Conservation (phyloP, 345 rosid species). For the Erysimum cheiranthoides region DNA sequence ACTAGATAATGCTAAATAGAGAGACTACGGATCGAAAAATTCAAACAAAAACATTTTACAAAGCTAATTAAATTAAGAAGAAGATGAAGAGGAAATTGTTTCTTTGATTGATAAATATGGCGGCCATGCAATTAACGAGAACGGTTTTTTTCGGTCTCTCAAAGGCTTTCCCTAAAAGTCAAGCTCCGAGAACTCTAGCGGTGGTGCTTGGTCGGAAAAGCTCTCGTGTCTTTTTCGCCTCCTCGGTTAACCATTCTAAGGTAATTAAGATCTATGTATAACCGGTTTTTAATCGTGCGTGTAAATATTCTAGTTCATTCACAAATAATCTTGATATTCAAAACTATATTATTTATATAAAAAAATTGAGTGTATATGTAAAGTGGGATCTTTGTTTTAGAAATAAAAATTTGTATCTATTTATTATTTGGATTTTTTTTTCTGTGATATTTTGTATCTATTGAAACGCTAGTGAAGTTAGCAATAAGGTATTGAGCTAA, state of each 20-base stretch:
- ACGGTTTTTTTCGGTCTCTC: slow-evolving; percentile 27
- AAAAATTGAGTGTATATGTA: background rate
- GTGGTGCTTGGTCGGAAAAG: slow-evolving; percentile 38
- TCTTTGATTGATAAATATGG: slow-evolving; percentile 35
- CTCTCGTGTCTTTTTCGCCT: slow-evolving; percentile 39
- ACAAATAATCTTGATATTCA: background rate
- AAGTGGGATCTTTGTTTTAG: background rate
- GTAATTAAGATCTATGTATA: too few species aligned
- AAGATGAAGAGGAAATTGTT: slow-evolving; percentile 9
- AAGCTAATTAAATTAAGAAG: background rate
- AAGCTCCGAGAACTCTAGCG: slow-evolving; percentile 37
- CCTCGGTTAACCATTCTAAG: slow-evolving; percentile 43
- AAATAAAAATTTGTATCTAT: too few species aligned
- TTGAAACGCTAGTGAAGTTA: background rate
- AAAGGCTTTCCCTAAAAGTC: slow-evolving; percentile 32
- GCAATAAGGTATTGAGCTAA: background rate
- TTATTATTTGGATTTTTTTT: too few species aligned
- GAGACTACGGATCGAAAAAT: background rate
- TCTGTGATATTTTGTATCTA: too few species aligned
- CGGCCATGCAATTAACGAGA: slow-evolving; percentile 40
- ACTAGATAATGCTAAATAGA: background rate
- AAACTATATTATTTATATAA: background rate
- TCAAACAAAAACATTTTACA: background rate
- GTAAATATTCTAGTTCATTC: background rate
- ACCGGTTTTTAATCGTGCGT: too few species aligned